Base-by-base conservation (phyloP, 73 alveolate species). In the Uronychia binucleata region DNA sequence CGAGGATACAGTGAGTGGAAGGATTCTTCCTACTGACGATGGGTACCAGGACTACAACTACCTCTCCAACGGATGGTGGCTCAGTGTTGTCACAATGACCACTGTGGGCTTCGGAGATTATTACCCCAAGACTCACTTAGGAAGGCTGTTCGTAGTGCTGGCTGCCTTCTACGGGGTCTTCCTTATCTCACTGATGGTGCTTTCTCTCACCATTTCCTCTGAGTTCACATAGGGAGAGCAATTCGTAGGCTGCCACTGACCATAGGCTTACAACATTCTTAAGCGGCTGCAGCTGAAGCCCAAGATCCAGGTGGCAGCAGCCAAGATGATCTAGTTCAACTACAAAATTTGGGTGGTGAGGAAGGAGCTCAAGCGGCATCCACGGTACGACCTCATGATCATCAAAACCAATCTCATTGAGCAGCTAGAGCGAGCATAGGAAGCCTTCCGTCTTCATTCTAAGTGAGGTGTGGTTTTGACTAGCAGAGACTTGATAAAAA, bases 41-140 rank as follows among this genome's bases (percentile, higher is more conserved):
- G 84, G 84, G 1, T 80, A 87, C 77, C 46, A 87, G 74, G 93
- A 87, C 81, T 87, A 87, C 35, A 74, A 74, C 29, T 87, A 67
- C 58, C 29, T 87, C 28, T 31, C 58, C 75, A 87, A 87, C 79
- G 88, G 86, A n/a, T 77, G 84, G 82, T 94, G 98, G 98, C 89
- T 87, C 13, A 80, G 79, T 0, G 88, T 84, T 30, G 85, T 94
- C 32, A 91, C 98, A 31, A 94, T 94, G 92, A 92, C 98, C 14
- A 94, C 98, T 28, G 96, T 94, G 0, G 98, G 98, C 30, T 94
- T 79, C 80, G 98, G 98, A n/a, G 98, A 94, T 79, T 87, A 34
- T 78, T 94, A 33, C 67, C 95, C 96, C 25, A 86, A 74, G 30
- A 88, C 98, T n/a, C 85, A 80, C 59, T 75, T 87, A 34, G 98